A percentile compares a stretch with the other conserved stretches of the same genome.
Evolutionary conservation across 352 stramenopile genomes (phyloP).

Genomic region (Globisporangium alternatum): DNA sequence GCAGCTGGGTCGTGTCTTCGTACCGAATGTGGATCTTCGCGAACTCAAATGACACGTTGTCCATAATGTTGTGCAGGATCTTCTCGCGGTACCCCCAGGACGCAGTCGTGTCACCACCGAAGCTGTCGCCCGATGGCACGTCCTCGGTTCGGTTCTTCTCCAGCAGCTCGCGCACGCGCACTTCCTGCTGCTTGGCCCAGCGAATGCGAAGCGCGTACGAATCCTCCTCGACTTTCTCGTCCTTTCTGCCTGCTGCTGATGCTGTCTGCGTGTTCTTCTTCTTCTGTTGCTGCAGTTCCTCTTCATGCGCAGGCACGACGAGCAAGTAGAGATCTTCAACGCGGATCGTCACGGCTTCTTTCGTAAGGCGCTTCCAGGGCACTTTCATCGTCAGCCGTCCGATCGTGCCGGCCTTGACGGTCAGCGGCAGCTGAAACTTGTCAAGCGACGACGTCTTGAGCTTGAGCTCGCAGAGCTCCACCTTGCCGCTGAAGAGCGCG

Average conservation of each 20-base stretch:
- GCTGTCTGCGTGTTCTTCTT: constrained; percentile 4
- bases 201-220: constrained; percentile 59
- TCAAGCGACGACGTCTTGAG: constrained; percentile 66
- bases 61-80: constrained; percentile 79
- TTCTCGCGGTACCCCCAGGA: constrained; percentile 77
- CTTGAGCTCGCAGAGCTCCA: constrained; percentile 77
- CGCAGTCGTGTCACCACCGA: constrained; percentile 41
- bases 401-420: constrained; percentile 68
- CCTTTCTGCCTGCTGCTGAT: neutral
- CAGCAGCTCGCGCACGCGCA: constrained; percentile 71
- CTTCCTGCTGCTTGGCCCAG: constrained; percentile 81
- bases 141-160: constrained; percentile 66
- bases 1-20: constrained; percentile 66
- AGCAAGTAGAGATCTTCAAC: constrained; percentile 77
- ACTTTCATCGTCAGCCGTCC: constrained; percentile 76
- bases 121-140: constrained; percentile 13
- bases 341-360: constrained; percentile 70
- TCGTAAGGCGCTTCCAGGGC: constrained; percentile 81
- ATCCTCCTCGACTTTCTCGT: constrained; percentile 37
- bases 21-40: constrained; percentile 82
- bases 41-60: constrained; percentile 84
- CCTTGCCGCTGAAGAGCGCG: constrained; percentile 76
- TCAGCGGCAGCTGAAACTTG: constrained; percentile 78
- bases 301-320: constrained; percentile 62
- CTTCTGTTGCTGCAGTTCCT: constrained; percentile 39